phyloP scores from a whole-genome alignment of 495 filamentous ascomycete genomes.

The Xylaria acuta region DNA sequence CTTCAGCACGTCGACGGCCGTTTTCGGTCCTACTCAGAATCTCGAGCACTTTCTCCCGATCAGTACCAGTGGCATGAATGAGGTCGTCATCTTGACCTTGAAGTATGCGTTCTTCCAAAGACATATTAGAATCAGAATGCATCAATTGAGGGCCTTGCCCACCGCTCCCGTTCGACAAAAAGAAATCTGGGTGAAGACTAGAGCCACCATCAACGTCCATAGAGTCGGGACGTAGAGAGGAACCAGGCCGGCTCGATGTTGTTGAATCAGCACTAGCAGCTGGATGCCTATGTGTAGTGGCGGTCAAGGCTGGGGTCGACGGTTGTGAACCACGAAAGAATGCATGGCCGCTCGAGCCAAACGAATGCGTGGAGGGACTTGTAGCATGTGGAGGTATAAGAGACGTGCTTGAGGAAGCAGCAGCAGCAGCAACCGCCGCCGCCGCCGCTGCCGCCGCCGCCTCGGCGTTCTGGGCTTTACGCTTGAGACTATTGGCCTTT shows the following conservation, averaged over 20 bases:
- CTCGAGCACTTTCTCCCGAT: slow-evolving; percentile 46
- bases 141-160: slow-evolving; percentile 43
- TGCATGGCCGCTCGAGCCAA: slow-evolving; percentile 38
- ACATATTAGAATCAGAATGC: slow-evolving; percentile 40
- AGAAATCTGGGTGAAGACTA: slow-evolving; percentile 44
- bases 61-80: slow-evolving; percentile 39
- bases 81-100: slow-evolving; percentile 43
- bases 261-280: slow-evolving; percentile 40
- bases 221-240: slow-evolving; percentile 38
- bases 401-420: slow-evolving; percentile 28
- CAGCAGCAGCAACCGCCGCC: slow-evolving; percentile 24
- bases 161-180: slow-evolving; percentile 41
- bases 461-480: slow-evolving; percentile 59
- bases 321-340: slow-evolving; percentile 51
- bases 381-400: slow-evolving; percentile 41
- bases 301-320: slow-evolving; percentile 46
- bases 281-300: slow-evolving; percentile 43
- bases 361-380: slow-evolving; percentile 45
- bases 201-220: slow-evolving; percentile 43
- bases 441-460: slow-evolving; percentile 44
- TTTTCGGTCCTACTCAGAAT: slow-evolving; percentile 47
- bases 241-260: slow-evolving; percentile 43
- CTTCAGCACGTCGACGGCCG: slow-evolving; percentile 48
- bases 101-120: slow-evolving; percentile 51
- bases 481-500: slow-evolving; percentile 71